Conservation (phyloP, 768 basidiomycete genomes). For the Termitomyces sp. region DNA sequence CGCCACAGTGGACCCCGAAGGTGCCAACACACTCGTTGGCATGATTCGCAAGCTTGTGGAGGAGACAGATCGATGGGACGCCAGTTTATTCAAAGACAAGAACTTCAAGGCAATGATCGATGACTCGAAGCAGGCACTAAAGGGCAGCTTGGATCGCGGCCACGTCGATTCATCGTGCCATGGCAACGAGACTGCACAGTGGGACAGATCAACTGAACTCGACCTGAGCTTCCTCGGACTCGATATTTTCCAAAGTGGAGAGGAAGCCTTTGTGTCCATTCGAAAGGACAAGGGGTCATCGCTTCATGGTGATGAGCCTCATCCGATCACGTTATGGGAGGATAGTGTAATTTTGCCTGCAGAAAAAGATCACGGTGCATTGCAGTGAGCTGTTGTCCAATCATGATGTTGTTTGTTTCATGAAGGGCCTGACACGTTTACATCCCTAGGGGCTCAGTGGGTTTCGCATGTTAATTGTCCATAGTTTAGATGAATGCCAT, state of each 20-base stretch:
- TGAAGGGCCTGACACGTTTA: neutral
- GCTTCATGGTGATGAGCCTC: neutral
- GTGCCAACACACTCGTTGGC: slow-evolving; percentile 30
- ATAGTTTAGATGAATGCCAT: neutral
- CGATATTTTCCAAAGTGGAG: slow-evolving; percentile 17
- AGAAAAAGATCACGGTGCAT: neutral
- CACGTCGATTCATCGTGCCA: neutral
- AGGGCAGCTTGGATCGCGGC: neutral
- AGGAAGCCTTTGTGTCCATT: slow-evolving; percentile 4
- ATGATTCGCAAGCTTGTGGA: slow-evolving; percentile 47
- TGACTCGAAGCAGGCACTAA: slow-evolving; percentile 19
- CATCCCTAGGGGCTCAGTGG: neutral
- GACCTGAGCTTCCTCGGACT: slow-evolving; percentile 20
- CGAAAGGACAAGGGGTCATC: slow-evolving; percentile 1
- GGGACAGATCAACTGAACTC: slow-evolving; percentile 16
- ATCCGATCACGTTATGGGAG: slow-evolving; percentile 18
- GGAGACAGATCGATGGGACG: slow-evolving; percentile 49
- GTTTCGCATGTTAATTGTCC: slow-evolving; percentile 7
- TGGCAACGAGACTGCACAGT: neutral
- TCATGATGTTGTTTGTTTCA: too few species aligned
- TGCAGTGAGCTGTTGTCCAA: slow-evolving; percentile 1
- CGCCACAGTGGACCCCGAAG: slow-evolving; percentile 14
- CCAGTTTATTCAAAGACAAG: slow-evolving; percentile 41
- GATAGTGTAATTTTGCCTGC: slow-evolving; percentile 1
- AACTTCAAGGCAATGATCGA: slow-evolving; percentile 44